Conservation (phyloP, 768 basidiomycete genomes). For the Lactifluus echinatus region DNA sequence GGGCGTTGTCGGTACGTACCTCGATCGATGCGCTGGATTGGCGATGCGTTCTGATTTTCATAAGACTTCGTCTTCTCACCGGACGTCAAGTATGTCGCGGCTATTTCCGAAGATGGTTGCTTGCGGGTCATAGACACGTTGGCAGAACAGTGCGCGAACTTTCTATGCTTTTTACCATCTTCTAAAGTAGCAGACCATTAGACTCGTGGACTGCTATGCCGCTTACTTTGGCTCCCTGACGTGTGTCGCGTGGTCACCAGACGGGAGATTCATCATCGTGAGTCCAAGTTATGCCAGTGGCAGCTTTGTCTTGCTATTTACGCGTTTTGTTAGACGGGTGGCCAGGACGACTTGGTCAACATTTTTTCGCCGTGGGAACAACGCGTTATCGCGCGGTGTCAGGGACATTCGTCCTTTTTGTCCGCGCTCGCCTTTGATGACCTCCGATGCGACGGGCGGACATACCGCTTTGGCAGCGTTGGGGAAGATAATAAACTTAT, state of each 20-base stretch:
- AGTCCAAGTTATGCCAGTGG: neutral
- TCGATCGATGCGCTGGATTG: neutral
- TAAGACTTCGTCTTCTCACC: constrained; percentile 93
- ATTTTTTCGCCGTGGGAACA: constrained; percentile 94
- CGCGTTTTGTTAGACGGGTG: constrained; percentile 58
- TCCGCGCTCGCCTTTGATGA: constrained; percentile 86
- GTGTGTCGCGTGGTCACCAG: constrained; percentile 91
- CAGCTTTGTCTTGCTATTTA: neutral
- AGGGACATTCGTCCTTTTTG: constrained; percentile 95
- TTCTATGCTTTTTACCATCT: neutral
- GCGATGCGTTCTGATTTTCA: neutral
- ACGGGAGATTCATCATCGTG: constrained; percentile 87
- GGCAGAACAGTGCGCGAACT: constrained; percentile 62
- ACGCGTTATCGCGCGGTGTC: constrained; percentile 89
- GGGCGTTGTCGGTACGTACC: constrained; percentile 56
- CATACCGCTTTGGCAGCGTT: constrained; percentile 91
- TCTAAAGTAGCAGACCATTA: constrained; percentile 26
- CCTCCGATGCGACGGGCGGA: constrained; percentile 77
- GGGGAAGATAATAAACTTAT: constrained; percentile 96
- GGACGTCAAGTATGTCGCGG: constrained; percentile 84
- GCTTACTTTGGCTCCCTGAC: constrained; percentile 92
- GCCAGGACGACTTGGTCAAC: constrained; percentile 93
- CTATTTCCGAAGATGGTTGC: constrained; percentile 88
- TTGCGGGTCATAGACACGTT: constrained; percentile 83
- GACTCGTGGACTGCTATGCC: constrained; percentile 88